Conservation (phyloP, 1,139 yeast species). For the Kodamaea derodonti region DNA sequence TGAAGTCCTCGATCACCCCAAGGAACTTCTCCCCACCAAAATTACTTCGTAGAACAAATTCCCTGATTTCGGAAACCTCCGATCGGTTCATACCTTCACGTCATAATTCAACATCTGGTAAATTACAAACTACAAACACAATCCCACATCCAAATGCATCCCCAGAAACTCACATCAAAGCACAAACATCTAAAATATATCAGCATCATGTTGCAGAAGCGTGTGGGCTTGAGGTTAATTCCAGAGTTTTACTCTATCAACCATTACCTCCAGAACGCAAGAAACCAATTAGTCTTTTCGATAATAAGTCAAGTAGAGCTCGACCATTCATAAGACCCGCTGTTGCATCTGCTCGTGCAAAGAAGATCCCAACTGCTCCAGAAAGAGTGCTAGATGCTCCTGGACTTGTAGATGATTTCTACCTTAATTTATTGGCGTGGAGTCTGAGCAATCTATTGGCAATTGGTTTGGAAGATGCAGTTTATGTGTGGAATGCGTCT, state of each 20-base stretch:
- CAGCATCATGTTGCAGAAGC: slow-evolving; percentile 91
- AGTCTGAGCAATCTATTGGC: slow-evolving; percentile 80
- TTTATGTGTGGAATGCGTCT: slow-evolving; percentile 91
- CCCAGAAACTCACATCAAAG: slow-evolving; percentile 56
- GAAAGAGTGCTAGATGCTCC: slow-evolving; percentile 96
- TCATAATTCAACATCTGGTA: slow-evolving; percentile 39
- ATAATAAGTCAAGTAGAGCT: slow-evolving; percentile 17
- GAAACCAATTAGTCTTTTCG: slow-evolving; percentile 50
- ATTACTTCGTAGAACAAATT: slow-evolving; percentile 34
- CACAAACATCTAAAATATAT: slow-evolving; percentile 68
- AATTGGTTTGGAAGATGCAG: slow-evolving; percentile 79
- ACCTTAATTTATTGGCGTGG: slow-evolving; percentile 86
- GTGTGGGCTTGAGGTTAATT: slow-evolving; percentile 83
- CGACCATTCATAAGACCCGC: slow-evolving; percentile 35
- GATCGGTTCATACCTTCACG: slow-evolving; percentile 47
- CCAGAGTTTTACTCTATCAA: slow-evolving; percentile 81
- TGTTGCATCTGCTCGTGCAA: slow-evolving; percentile 49
- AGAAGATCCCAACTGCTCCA: slow-evolving; percentile 84
- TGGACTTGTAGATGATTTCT: slow-evolving; percentile 89
- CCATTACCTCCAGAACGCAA: slow-evolving; percentile 80
- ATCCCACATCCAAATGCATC: slow-evolving; percentile 46
- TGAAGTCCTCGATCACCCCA: slow-evolving; percentile 1
- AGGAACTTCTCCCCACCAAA: slow-evolving; percentile 14
- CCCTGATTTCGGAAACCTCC: slow-evolving; percentile 15
- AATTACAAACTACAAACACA: slow-evolving; percentile 28